Evolutionary conservation across 2,329 filamentous ascomycete species (phyloP).

Genomic region (Tolypocladium guangdongense): DNA sequence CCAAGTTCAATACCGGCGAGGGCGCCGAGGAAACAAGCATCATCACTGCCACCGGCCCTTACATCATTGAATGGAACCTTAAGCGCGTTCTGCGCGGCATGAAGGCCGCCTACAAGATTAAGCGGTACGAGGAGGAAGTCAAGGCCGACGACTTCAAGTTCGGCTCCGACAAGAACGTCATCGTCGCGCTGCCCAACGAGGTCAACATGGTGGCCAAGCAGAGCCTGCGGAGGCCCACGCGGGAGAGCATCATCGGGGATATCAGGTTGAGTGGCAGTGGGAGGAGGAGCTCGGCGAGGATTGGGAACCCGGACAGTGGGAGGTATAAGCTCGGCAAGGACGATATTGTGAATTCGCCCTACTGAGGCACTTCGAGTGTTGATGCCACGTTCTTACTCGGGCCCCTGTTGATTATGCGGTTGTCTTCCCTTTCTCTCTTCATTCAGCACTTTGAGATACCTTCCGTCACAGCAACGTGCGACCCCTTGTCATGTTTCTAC

Average conservation of each 20-base stretch:
- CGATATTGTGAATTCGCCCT: conserved; percentile 69
- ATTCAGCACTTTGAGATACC: not conserved
- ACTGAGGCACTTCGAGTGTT: conserved; percentile 22
- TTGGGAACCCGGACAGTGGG: conserved; percentile 42
- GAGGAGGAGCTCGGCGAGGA: conserved; percentile 38
- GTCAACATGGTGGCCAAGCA: conserved; percentile 94
- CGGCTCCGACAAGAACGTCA: conserved; percentile 93
- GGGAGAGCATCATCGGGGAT: conserved; percentile 78
- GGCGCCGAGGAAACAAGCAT: conserved; percentile 81
- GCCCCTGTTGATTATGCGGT: not conserved
- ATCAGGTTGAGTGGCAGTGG: conserved; percentile 34
- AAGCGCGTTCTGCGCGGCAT: conserved; percentile 75
- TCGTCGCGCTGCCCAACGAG: conserved; percentile 91
- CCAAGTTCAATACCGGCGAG: conserved; percentile 85
- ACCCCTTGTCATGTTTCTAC: not conserved
- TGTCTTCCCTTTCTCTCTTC: not conserved
- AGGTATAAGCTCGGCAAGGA: conserved; percentile 67
- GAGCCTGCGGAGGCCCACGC: conserved; percentile 74
- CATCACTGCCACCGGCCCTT: conserved; percentile 91
- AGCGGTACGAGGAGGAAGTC: conserved; percentile 88
- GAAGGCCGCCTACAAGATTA: conserved; percentile 90
- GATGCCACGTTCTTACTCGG: not conserved
- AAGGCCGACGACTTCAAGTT: conserved; percentile 99
- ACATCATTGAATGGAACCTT: conserved; percentile 92
- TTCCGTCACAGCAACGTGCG: not conserved